phyloP scores from a whole-genome alignment of 768 basidiomycete species.

The Xerocomellus chrysenteron region DNA sequence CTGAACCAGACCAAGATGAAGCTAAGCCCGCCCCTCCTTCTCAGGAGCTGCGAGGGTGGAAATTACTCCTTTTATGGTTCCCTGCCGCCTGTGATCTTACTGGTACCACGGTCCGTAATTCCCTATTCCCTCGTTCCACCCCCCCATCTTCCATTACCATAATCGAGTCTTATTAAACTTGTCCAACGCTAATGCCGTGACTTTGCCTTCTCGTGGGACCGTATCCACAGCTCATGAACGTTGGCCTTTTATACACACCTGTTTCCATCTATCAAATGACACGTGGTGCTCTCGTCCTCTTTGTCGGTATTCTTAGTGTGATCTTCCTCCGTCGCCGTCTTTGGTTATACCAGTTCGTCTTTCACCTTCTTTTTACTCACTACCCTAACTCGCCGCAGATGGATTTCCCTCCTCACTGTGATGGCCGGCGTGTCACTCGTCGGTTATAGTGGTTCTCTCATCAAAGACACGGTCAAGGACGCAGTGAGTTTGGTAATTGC shows the following conservation, averaged over 20 bases:
- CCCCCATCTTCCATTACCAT: constrained; percentile 7
- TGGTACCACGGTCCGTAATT: constrained; percentile 74
- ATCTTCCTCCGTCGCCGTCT: constrained; percentile 84
- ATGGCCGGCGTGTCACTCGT: constrained; percentile 82
- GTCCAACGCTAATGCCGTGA: constrained; percentile 19
- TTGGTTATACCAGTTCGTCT: constrained; percentile 77
- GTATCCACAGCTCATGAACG: constrained; percentile 73
- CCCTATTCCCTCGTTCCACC: constrained; percentile 12
- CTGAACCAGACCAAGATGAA: constrained; percentile 48
- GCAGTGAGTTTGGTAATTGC: constrained; percentile 24
- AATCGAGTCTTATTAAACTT: constrained; percentile 3
- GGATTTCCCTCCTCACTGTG: constrained; percentile 87
- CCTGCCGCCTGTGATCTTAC: constrained; percentile 89
- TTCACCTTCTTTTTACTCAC: constrained; percentile 2
- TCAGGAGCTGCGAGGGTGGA: constrained; percentile 63
- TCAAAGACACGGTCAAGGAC: constrained; percentile 69
- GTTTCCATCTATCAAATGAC: constrained; percentile 99
- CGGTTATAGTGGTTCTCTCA: constrained; percentile 85
- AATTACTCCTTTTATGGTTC: constrained; percentile 77
- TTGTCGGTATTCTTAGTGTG: constrained; percentile 89
- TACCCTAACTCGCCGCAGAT: constrained; percentile 46
- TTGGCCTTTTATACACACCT: constrained; percentile 93
- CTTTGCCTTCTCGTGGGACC: constrained; percentile 10
- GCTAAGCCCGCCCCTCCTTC: constrained; percentile 33
- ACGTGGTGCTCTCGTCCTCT: constrained; percentile 88